These are phyloP conservation scores for Austroboletus eburneus DNA, from an alignment of 768 basidiomycete genomes.

Conservation along the genomic window DNA sequence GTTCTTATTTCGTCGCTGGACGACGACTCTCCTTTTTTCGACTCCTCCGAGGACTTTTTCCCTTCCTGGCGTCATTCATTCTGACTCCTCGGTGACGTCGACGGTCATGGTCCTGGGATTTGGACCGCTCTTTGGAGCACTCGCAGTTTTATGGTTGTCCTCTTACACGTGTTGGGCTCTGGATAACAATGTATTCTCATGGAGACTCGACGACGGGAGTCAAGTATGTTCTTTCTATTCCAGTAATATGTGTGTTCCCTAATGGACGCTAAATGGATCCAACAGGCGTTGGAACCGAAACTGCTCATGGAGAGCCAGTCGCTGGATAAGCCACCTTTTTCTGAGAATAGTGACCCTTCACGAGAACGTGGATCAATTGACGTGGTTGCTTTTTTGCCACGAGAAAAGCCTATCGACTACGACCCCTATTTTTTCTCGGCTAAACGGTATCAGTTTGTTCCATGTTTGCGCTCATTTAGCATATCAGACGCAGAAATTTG, in stretches of 20 bases:
- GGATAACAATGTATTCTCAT: neutral
- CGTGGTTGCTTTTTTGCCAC: too few relatives aligned
- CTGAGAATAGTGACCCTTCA: too few relatives aligned
- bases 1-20: too few relatives aligned
- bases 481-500: conserved; percentile 37
- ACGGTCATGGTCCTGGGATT: conserved; percentile 11
- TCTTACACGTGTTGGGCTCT: conserved; percentile 3
- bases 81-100: conserved; percentile 3
- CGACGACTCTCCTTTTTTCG: too few relatives aligned
- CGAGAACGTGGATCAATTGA: too few relatives aligned
- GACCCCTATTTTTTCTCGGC: too few relatives aligned
- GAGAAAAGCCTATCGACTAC: too few relatives aligned
- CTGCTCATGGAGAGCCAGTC: too few relatives aligned
- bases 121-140: conserved; percentile 2
- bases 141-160: conserved; percentile 1
- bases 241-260: too few relatives aligned
- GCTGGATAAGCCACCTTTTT: too few relatives aligned
- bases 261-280: too few relatives aligned
- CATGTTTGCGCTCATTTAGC: conserved; percentile 42
- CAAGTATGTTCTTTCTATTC: conserved; percentile 6
- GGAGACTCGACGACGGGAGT: neutral
- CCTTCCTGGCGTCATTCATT: neutral
- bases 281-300: neutral
- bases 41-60: too few relatives aligned
- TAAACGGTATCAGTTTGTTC: conserved; percentile 17